These are phyloP conservation scores for bread wheat (Triticum aestivum) DNA, from an alignment of 176 grass and related monocot species.

Conservation along the genomic window IWGSC_CS_RefSeq_v2.1 NC_057814.1:429037833-429038332, in stretches of 20 bases:
- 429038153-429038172: conserved; percentile 12
- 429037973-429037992: background rate
- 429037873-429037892: background rate
- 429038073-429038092: background rate
- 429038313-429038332: conserved; percentile 90
- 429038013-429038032: background rate
- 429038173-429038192: background rate
- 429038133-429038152: background rate
- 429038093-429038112: background rate
- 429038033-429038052: background rate
- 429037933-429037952: background rate
- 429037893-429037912: background rate
- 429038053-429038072: background rate
- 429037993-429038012: background rate
- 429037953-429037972: background rate
- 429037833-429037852: background rate
- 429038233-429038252: conserved; percentile 34
- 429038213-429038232: conserved; percentile 47
- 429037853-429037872: background rate
- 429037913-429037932: background rate
- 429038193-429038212: conserved; percentile 4
- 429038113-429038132: background rate
- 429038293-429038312: conserved; percentile 66
- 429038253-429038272: conserved; percentile 59
- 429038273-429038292: conserved; percentile 74